Evolutionary conservation across 1,284 basidiomycete genomes (phyloP), one percentile per base, ranked within the genome.

Genomic region (Boletus sp.): DNA sequence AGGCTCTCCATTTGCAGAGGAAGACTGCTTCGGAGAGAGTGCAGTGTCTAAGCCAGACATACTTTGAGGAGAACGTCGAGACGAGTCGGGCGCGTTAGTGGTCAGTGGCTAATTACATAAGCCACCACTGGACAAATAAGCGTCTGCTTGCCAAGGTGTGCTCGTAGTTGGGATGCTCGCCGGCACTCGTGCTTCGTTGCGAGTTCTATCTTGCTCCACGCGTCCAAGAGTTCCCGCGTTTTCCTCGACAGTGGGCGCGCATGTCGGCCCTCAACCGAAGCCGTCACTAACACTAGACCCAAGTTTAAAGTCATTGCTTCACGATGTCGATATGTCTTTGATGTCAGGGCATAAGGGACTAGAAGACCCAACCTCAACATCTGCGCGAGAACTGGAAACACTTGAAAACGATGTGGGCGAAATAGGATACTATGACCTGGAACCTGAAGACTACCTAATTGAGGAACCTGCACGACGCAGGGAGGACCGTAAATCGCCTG

Each of bases 401-500:
- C 64, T 76, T 29, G 65, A 73, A 37, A 57, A 59, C n/a, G 57
- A 60, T 4, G 50, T 55, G 0, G 55, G 57, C 7, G 56, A 61
- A 20, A 66, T 68, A 45, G 52, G 64, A 23, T 56, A 64, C 16
- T 30, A 57, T 38, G 52, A 58, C 34, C 57, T 62, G 25, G 62
- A 62, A 35, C 49, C 51, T 5, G 65, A 63, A 32, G 66, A 54
- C 49, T 56, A 46, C 56, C 44, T 20, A 40, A 46, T 20, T 50
- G 64, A 65, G 16, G 66, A 67, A 6, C 62, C 67, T 16, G 66
- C 69, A 27, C 60, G 56, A 12, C 63, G 55, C 20, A 65, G 69
- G 45, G 72, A 74, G 44, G 71, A 77, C 37, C 70, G 87, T 48
- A 86, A 88, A 60, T 91, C 88, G 19, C 88, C 91, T 42, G 90